Conservation (phyloP, 305 asterid species). For the Fraxinus sp. region DNA sequence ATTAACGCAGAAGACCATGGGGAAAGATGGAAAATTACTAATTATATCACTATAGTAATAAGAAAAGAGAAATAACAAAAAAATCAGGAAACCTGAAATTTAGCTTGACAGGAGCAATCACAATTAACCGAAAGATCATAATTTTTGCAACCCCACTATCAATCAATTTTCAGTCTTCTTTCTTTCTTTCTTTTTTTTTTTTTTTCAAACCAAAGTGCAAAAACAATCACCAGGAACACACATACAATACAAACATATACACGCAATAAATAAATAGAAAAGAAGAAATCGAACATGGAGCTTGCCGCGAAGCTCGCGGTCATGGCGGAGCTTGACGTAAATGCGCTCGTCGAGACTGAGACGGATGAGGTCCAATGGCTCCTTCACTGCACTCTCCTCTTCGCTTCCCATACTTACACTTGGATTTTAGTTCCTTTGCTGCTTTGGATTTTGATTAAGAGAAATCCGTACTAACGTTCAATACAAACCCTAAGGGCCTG, state of each 20-base stretch:
- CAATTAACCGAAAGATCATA: neutral
- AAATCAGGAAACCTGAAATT: neutral
- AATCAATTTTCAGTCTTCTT: constrained; percentile 10
- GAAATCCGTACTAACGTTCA: neutral
- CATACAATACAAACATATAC: constrained; percentile 3
- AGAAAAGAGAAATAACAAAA: neutral
- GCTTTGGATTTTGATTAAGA: neutral
- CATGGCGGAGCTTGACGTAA: constrained; percentile 95
- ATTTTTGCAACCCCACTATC: constrained; percentile 19
- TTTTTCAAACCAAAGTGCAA: too few species aligned
- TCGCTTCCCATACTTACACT: constrained; percentile 69
- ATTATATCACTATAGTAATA: neutral
- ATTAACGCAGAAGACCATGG: neutral
- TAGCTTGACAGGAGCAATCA: neutral
- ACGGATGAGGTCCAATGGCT: constrained; percentile 95
- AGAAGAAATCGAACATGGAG: constrained; percentile 58
- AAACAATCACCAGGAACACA: too few species aligned
- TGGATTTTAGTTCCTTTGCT: neutral
- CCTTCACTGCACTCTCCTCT: constrained; percentile 92
- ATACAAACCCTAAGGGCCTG: neutral
- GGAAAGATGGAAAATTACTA: neutral
- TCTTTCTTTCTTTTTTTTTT: neutral
- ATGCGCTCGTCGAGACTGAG: constrained; percentile 98
- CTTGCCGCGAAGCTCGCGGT: constrained; percentile 94
- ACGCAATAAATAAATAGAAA: neutral